These are phyloP conservation scores for Phycomyces blakesleeanus DNA, from an alignment of 192 early-diverging fungal genomes.

Conservation along the genomic window DNA sequence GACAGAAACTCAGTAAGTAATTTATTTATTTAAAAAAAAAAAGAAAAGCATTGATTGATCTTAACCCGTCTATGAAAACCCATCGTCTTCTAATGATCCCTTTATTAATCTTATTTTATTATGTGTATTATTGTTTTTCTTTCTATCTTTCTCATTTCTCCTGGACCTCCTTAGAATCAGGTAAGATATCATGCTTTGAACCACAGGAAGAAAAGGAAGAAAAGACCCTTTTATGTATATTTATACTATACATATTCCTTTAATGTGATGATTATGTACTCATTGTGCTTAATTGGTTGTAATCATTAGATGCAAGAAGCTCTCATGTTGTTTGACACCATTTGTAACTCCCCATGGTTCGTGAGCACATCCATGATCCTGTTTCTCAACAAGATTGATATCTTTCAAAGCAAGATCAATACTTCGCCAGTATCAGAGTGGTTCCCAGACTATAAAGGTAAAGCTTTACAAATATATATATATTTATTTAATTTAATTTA, in stretches of 20 bases:
- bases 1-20: constrained; percentile 43
- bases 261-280: background rate
- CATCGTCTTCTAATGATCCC: no score
- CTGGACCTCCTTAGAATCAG: constrained; percentile 20
- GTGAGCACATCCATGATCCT: constrained; percentile 57
- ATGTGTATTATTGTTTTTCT: background rate
- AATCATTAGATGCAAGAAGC: constrained; percentile 52
- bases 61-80: no score
- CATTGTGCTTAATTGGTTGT: background rate
- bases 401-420: constrained; percentile 50
- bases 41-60: no score
- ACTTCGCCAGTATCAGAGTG: constrained; percentile 42
- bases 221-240: background rate
- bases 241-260: background rate
- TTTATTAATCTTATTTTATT: no score
- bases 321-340: constrained; percentile 55
- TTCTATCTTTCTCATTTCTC: background rate
- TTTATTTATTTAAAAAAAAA: no score
- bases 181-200: constrained; percentile 12
- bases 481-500: no score
- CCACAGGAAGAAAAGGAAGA: background rate
- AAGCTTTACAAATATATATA: no score
- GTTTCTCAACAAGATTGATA: constrained; percentile 62
- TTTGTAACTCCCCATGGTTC: constrained; percentile 62
- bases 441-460: constrained; percentile 58